phyloP scores from a whole-genome alignment of 164 flowering plant species.

The Warburgia ugandensis region DNA sequence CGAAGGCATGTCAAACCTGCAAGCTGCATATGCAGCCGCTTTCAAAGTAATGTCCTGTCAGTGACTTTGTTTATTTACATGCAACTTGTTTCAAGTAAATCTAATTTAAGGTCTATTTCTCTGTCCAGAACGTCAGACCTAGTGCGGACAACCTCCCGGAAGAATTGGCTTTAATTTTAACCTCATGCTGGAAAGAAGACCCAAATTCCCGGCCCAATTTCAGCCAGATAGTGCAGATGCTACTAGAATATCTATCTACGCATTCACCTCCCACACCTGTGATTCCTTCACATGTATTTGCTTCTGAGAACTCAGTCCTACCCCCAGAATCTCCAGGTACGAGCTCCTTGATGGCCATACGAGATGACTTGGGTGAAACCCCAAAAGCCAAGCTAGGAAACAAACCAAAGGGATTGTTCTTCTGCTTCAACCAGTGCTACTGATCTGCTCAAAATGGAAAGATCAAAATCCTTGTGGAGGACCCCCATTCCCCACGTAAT shows the following conservation, averaged over 20 bases:
- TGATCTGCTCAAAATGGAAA: conserved; percentile 13
- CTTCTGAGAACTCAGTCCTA: conserved; percentile 52
- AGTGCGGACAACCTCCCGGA: conserved; percentile 79
- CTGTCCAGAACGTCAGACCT: conserved; percentile 75
- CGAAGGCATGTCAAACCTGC: conserved; percentile 98
- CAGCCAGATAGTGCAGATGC: conserved; percentile 80
- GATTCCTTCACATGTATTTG: conserved; percentile 40
- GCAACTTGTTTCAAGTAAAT: neutral
- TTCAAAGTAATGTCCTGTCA: conserved; percentile 54
- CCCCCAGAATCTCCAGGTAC: conserved; percentile 94
- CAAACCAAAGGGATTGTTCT: conserved; percentile 49
- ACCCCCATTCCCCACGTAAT: no score
- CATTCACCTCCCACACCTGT: conserved; percentile 49
- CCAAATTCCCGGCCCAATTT: conserved; percentile 82
- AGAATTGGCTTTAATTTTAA: conserved; percentile 66
- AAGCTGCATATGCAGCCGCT: conserved; percentile 98
- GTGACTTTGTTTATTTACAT: neutral
- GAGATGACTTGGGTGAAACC: conserved; percentile 41
- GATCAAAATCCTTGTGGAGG: neutral
- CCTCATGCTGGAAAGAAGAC: conserved; percentile 93
- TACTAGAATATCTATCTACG: conserved; percentile 53
- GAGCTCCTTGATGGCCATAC: conserved; percentile 64
- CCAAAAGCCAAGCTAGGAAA: conserved; percentile 34
- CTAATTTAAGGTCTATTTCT: neutral
- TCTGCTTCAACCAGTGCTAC: conserved; percentile 70